Evolutionary conservation across 2,329 filamentous ascomycete species (phyloP), one percentile per base, ranked within the genome.

Genomic region (Sporothrix sp.): DNA sequence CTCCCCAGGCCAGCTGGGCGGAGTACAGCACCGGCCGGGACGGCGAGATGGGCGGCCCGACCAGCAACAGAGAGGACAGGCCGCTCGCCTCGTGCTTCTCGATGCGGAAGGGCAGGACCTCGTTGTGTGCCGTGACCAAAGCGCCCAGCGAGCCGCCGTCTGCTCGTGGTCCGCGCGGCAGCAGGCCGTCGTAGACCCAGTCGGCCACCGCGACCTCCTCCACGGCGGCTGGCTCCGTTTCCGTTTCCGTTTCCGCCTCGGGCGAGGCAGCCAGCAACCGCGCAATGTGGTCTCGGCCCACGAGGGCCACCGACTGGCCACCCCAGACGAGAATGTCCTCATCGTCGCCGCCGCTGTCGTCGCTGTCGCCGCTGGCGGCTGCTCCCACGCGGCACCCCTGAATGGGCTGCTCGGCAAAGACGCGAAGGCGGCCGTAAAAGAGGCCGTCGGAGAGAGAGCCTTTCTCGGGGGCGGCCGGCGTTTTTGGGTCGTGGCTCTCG

Each of bases 21-120:
- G 88, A 87, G 65, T 95, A 98, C 7, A 98, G 74, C 50, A 95
- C 89, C 2, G 89, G 91, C 38, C 86, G 78, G 7, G 90, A 85
- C 14, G 82, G 82, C 6, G 81, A 79, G 11, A 74, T 70, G 2
- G 80, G 27, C 14, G 23, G 61, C 1, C 71, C 68, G 5, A 73
- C 72, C 13, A 82, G 67, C 1, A 69, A 54, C 13, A 74, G 62
- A 1, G 46, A 33, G 2, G 47, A 46, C 4, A 16, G 14, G 3
- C 33, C 20, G 16, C 18, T 4, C 18, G 8, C 10, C 8, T 14
- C 11, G 14, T 33, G n/a, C 50, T 11, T 50, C 8, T 25, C 56
- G 6, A 63, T 54, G 9, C 56, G 59, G 18, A 85, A 63, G 27
- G 72, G 71, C 7, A 87, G 65, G 5, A 94, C 71, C 45, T 87